Evolutionary conservation across 2,329 filamentous ascomycete species (phyloP).

Genomic region (Phaeophleospora eucalypticola): DNA sequence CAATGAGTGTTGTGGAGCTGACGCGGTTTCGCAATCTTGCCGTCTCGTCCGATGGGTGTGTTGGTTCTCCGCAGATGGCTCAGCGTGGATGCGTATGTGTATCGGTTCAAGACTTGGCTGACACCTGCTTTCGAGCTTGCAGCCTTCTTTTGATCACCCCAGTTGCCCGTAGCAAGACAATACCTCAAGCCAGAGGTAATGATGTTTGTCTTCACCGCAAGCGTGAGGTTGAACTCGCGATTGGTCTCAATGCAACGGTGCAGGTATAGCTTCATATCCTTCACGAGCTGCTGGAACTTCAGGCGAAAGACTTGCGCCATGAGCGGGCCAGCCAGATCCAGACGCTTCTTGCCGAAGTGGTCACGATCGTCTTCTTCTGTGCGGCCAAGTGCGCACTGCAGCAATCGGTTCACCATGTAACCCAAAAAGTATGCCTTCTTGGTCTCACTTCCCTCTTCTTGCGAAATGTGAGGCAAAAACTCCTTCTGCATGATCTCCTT

Average conservation of each 20-base stretch:
- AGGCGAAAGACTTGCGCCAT: constrained; percentile 94
- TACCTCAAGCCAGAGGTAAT: constrained; percentile 94
- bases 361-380: constrained; percentile 95
- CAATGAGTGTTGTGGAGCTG: constrained; percentile 99
- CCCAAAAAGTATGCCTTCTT: constrained; percentile 96
- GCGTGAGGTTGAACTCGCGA: constrained; percentile 81
- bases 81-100: constrained; percentile 92
- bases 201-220: constrained; percentile 86
- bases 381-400: constrained; percentile 88
- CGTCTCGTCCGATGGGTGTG: constrained; percentile 94
- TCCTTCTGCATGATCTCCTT: constrained; percentile 96
- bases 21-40: constrained; percentile 94
- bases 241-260: constrained; percentile 87
- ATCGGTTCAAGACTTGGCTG: constrained; percentile 95
- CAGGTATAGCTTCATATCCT: constrained; percentile 85
- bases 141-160: constrained; percentile 99
- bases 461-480: constrained; percentile 91
- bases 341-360: constrained; percentile 97
- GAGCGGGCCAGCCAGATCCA: constrained; percentile 90
- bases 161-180: constrained; percentile 94
- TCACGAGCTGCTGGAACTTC: constrained; percentile 84
- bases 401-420: constrained; percentile 95
- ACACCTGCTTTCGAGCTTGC: constrained; percentile 93
- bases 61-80: constrained; percentile 97
- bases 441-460: constrained; percentile 89